A percentile compares a stretch with the other conserved stretches of the same genome.
phyloP scores from a whole-genome alignment of 148 eudicot genomes.

The Cornus kousa region DNA sequence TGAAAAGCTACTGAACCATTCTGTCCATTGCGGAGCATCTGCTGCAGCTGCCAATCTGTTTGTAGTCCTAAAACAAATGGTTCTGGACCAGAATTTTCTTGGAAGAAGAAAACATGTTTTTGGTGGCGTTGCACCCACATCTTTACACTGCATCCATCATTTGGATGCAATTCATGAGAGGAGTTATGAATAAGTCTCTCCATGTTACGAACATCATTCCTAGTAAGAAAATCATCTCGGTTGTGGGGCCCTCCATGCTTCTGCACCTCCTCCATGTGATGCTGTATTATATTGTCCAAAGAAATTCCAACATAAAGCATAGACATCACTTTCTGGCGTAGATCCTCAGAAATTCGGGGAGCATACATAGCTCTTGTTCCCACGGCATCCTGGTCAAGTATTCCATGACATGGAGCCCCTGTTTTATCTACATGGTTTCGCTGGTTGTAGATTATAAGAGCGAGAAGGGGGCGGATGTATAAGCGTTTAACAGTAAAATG shows the following conservation, averaged over 20 bases:
- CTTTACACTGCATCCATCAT: conserved; percentile 22
- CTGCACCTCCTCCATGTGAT: conserved; percentile 32
- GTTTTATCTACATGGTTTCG: conserved; percentile 28
- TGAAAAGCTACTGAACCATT: conserved; percentile 22
- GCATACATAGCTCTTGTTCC: conserved; percentile 43
- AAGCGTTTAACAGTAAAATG: conserved; percentile 38
- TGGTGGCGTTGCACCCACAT: conserved; percentile 34
- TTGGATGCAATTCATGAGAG: conserved; percentile 24
- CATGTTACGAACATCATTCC: conserved; percentile 34
- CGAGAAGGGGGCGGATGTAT: conserved; percentile 30
- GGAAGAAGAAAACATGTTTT: conserved; percentile 29
- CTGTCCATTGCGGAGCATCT: conserved; percentile 33
- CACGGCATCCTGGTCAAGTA: conserved; percentile 29
- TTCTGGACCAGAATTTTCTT: conserved; percentile 23
- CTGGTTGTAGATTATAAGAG: conserved; percentile 36
- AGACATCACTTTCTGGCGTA: conserved; percentile 34
- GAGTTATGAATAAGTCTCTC: conserved; percentile 27
- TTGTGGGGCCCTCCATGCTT: conserved; percentile 31
- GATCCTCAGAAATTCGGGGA: conserved; percentile 34
- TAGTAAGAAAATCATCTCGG: conserved; percentile 29
- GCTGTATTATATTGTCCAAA: conserved; percentile 27
- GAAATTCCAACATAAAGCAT: conserved; percentile 33
- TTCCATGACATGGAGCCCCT: conserved; percentile 33
- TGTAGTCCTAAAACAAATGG: conserved; percentile 32
- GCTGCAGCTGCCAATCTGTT: conserved; percentile 40